Conservation (phyloP, 1,139 yeast species). For the Blastobotrys petasosporus region DNA sequence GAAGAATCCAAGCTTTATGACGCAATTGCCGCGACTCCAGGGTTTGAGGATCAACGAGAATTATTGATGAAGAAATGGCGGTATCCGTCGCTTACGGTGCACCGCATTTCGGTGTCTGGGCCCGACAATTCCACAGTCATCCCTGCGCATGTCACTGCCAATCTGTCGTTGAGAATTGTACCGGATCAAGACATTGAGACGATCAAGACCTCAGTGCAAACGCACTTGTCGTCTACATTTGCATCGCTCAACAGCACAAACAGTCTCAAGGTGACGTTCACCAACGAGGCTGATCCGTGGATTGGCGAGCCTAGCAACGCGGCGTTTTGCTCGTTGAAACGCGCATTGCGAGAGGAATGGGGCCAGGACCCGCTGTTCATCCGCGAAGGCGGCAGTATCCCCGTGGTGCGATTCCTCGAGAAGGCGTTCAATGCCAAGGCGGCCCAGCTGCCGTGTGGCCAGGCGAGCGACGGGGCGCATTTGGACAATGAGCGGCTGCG, state of each 20-base stretch:
- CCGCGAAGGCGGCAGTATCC: constrained; percentile 96
- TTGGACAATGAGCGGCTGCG: constrained; percentile 80
- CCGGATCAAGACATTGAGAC: constrained; percentile 72
- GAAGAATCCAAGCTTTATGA: constrained; percentile 57
- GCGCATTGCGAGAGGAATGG: constrained; percentile 61
- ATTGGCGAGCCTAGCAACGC: constrained; percentile 74
- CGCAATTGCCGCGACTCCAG: constrained; percentile 47
- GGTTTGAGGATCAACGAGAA: constrained; percentile 38
- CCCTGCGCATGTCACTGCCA: constrained; percentile 72
- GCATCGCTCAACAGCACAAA: constrained; percentile 51
- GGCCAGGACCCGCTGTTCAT: constrained; percentile 69
- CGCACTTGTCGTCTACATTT: constrained; percentile 45
- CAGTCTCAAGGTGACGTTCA: constrained; percentile 49
- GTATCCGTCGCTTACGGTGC: constrained; percentile 85
- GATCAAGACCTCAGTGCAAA: constrained; percentile 47
- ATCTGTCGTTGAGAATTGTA: constrained; percentile 77
- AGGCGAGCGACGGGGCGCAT: constrained; percentile 91
- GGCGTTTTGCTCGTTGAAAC: constrained; percentile 59
- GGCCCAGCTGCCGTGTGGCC: constrained; percentile 95
- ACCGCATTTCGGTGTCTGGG: constrained; percentile 78
- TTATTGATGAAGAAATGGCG: constrained; percentile 83
- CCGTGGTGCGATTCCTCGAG: constrained; percentile 80
- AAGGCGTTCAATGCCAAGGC: constrained; percentile 78
- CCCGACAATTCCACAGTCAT: constrained; percentile 88
- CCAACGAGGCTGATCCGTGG: constrained; percentile 95